Evolutionary conservation across 805 yeast species (phyloP), one percentile per base, ranked within the genome.

Genomic region (Pichia occidentalis): DNA sequence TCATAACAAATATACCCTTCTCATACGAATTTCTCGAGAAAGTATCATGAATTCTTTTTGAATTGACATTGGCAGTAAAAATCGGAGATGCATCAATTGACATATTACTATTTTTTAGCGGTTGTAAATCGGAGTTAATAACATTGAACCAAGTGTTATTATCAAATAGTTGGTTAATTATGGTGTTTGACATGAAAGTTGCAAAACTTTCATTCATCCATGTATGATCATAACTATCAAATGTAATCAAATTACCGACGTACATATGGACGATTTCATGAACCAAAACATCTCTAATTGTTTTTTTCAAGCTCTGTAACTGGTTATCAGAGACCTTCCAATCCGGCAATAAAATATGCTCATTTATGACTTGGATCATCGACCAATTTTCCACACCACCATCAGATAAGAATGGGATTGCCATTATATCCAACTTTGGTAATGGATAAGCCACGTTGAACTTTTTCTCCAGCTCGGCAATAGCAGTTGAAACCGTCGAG

Each of bases 311-410:
- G 7, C 44, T 44, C 2, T 18, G 8, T 30, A 54, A 29, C 22
- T 50, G 37, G 18, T 43, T 26, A 18, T 42, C 37, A 12, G 56
- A 42, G 8, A 49, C 51, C 11, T 46, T 47, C 33, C 46, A 42
- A 25, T 63, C 63, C 0, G 69, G 63, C 12, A 68, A 44, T 14
- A 73, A 44, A 7, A 72, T 47, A 46, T 75, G 78, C 32, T 70
- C 68, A 36, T 72, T 68, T 37, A 77, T 69, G 7, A 80, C 65
- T 2, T 81, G 73, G 35, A 84, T 67, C 60, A 80, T 59, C 4
- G 85, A 83, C 73, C 81, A 78, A 54, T 83, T 82, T 54, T 84
- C 94, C 77, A 81, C 83, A 2, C 85, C 94, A 42, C 84, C 83
- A 53, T 82, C 90, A 21, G 76, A 68, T 39, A 84, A 62, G 48